A percentile compares a stretch with the other conserved stretches of the same genome.
phyloP scores from a whole-genome alignment of 768 basidiomycete species.

The Tephrocybe sp. region DNA sequence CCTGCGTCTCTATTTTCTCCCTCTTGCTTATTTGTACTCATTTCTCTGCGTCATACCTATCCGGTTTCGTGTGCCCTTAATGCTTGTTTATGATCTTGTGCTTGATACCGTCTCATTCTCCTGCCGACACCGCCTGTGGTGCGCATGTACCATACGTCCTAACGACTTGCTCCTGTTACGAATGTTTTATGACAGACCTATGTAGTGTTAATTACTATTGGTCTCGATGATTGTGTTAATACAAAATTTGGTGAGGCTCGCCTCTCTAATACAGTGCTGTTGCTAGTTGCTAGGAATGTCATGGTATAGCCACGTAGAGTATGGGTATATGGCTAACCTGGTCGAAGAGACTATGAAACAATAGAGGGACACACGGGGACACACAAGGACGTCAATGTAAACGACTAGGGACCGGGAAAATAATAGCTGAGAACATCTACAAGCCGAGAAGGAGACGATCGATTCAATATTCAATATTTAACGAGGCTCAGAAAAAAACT shows the following conservation, averaged over 20 bases:
- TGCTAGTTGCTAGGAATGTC: too few relatives aligned
- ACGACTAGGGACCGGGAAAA: constrained; percentile 23
- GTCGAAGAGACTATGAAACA: not conserved
- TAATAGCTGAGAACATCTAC: constrained; percentile 23
- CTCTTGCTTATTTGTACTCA: constrained; percentile 1
- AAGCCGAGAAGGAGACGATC: not conserved
- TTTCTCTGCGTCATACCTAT: too few relatives aligned
- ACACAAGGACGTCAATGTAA: constrained; percentile 4
- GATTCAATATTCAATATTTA: not conserved
- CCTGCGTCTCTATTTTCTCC: not conserved
- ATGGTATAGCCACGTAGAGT: too few relatives aligned
- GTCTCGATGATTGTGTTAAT: not conserved
- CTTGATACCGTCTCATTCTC: not conserved
- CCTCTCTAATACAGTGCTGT: not conserved
- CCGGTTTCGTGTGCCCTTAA: not conserved
- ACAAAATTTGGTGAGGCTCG: not conserved
- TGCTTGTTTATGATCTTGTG: not conserved
- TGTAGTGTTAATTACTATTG: too few relatives aligned
- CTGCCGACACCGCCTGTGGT: not conserved
- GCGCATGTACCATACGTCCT: not conserved
- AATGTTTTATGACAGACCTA: too few relatives aligned
- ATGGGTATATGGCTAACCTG: not conserved
- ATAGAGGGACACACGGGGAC: not conserved
- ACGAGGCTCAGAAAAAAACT: constrained; percentile 2
- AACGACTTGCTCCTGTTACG: too few relatives aligned